A percentile compares a stretch with the other conserved stretches of the same genome.
Conservation (phyloP, 2,329 filamentous ascomycete species). For the Rhynchosporium graminicola region DNA sequence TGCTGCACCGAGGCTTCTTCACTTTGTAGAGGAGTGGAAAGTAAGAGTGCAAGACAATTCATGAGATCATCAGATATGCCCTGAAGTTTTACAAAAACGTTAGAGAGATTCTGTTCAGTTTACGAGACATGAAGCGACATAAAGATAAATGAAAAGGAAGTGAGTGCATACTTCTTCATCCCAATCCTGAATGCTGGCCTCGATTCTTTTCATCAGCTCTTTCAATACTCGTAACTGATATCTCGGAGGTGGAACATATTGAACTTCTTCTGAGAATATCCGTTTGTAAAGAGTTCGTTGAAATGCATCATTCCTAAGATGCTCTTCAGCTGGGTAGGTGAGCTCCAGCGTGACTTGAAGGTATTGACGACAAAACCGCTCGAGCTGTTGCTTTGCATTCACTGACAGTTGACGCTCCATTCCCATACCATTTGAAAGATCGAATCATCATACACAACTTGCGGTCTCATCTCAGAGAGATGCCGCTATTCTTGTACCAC, state of each 20-base stretch:
- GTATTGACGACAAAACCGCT: conserved; percentile 71
- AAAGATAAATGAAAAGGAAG: conserved; percentile 3
- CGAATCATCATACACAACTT: not conserved
- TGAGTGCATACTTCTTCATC: conserved; percentile 76
- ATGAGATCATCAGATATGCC: conserved; percentile 83
- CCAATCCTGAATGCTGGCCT: conserved; percentile 75
- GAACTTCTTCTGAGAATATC: conserved; percentile 63
- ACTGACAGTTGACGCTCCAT: conserved; percentile 37
- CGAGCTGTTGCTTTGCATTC: conserved; percentile 41
- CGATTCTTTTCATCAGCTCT: conserved; percentile 67
- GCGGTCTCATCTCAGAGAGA: not conserved
- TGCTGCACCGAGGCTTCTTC: conserved; percentile 67
- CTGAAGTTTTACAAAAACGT: conserved; percentile 49
- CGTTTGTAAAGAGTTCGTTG: conserved; percentile 67
- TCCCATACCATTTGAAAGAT: conserved; percentile 26
- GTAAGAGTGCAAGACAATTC: conserved; percentile 63
- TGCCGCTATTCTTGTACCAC: not conserved
- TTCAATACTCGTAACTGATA: conserved; percentile 77
- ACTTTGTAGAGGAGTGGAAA: conserved; percentile 63
- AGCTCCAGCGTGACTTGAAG: conserved; percentile 71
- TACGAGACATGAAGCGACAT: conserved; percentile 5
- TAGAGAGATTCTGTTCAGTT: conserved; percentile 27
- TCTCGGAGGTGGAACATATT: conserved; percentile 62
- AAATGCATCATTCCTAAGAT: conserved; percentile 60
- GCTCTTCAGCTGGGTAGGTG: conserved; percentile 59